Conservation (phyloP, 352 stramenopile genomes). For the Phytophthora tentaculata region DNA sequence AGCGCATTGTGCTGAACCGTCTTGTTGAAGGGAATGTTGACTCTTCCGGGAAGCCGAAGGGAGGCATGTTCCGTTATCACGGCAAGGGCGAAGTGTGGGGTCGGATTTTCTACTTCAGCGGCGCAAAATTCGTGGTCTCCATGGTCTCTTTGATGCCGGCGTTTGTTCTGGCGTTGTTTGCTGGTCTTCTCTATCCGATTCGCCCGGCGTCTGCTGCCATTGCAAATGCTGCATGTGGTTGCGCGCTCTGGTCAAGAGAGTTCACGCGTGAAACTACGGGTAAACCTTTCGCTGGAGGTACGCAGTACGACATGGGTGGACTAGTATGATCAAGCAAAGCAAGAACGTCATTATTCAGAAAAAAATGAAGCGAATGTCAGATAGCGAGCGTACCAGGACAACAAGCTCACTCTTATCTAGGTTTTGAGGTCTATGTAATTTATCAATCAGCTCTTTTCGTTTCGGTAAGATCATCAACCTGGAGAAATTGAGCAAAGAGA, state of each 20-base stretch:
- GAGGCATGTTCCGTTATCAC: conserved; percentile 67
- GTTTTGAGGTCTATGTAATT: conserved; percentile 44
- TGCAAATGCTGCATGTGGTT: conserved; percentile 48
- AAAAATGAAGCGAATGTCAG: conserved; percentile 9
- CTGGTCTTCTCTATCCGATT: conserved; percentile 65
- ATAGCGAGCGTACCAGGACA: conserved; percentile 11
- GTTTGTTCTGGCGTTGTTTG: conserved; percentile 58
- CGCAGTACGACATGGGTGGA: conserved; percentile 35
- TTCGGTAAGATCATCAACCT: conserved; percentile 1
- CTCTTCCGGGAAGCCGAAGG: conserved; percentile 35
- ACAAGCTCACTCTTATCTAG: conserved; percentile 12
- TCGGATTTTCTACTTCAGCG: conserved; percentile 74
- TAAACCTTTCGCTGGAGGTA: conserved; percentile 43
- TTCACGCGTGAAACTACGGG: conserved; percentile 70
- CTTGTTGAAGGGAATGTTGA: conserved; percentile 50
- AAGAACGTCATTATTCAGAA: conserved; percentile 20
- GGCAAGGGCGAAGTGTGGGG: conserved; percentile 60
- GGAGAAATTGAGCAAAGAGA: no score
- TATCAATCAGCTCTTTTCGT: conserved; percentile 28
- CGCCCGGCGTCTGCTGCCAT: conserved; percentile 52
- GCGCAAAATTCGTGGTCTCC: conserved; percentile 69
- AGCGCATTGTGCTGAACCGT: conserved; percentile 64
- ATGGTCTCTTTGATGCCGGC: conserved; percentile 60
- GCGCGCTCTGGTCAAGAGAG: conserved; percentile 67
- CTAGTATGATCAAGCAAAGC: conserved; percentile 43